A percentile compares a stretch with the other conserved stretches of the same genome.
phyloP scores from a whole-genome alignment of 176 grass and related monocot genomes.

The Hordeum marinum region DNA sequence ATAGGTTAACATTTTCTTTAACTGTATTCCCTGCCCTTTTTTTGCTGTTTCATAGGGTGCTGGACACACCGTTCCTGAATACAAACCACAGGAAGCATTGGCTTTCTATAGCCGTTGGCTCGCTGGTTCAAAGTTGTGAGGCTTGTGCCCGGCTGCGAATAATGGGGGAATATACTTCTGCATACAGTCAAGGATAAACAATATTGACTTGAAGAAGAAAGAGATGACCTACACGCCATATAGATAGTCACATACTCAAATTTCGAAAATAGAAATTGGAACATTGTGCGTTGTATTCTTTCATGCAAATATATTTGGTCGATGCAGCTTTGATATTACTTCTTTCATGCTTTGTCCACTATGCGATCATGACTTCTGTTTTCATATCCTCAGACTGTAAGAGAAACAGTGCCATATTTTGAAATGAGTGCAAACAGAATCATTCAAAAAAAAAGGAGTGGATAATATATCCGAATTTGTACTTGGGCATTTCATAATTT shows the following conservation, averaged over 20 bases:
- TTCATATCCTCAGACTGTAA: neutral
- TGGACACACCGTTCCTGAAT: constrained; percentile 89
- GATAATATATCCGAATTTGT: neutral
- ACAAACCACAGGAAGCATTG: constrained; percentile 80
- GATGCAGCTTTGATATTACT: neutral
- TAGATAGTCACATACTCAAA: constrained; percentile 11
- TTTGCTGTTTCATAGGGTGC: constrained; percentile 47
- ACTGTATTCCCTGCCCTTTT: neutral
- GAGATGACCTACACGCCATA: constrained; percentile 10
- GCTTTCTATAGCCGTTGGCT: constrained; percentile 83
- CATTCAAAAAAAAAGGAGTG: neutral
- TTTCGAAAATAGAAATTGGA: neutral
- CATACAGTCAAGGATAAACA: constrained; percentile 17
- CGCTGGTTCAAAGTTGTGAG: constrained; percentile 46
- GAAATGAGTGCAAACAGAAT: neutral
- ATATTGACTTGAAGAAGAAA: neutral
- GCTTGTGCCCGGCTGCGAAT: neutral
- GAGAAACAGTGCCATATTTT: neutral
- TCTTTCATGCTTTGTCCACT: neutral
- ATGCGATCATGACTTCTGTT: neutral
- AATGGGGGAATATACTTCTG: constrained; percentile 6
- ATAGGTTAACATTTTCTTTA: neutral
- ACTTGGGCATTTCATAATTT: neutral
- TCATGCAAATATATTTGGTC: neutral
- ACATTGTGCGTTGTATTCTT: neutral